Evolutionary conservation across 2,329 filamentous ascomycete species (phyloP), one percentile per base, ranked within the genome.

Genomic region (Exophiala sideris): DNA sequence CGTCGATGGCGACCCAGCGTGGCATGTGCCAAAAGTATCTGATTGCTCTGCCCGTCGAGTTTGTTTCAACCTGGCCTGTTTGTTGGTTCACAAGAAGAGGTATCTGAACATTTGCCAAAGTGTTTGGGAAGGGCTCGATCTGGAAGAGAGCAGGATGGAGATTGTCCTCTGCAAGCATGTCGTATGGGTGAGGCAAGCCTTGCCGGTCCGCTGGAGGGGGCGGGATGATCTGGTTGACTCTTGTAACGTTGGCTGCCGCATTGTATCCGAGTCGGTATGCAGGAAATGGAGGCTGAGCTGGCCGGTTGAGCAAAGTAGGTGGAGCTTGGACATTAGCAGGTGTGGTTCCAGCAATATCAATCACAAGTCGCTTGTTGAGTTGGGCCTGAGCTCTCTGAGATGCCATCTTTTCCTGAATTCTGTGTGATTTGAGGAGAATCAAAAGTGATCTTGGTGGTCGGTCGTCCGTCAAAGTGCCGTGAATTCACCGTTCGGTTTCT

Each of bases 21-120:
- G 60, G 60, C 16, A 60, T 48, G 36, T 52, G 54, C 21, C 48
- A 55, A 45, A 62, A 60, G 42, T 51, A 60, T 42, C 60, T 53
- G 9, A 60, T 50, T 2, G 24, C 36, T n/a, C 38, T 47, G 12
- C 50, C 50, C 21, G n/a, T 34, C 7, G 42, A 48, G 7, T 39
- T 48, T 4, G 8, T 24, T 21, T 49, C 51, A 7, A 49, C 12
- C n/a, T 48, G 34, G 18, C 36, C 45, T 7, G 57, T 57, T 4
- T 47, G 41, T 18, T 32, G 9, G 18, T 57, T 49, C 5, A 54
- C 32, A 16, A 59, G 45, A 5, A 48, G 14, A n/a, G 53, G 57
- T 6, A 59, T 45, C 5, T 16, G 24, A 4, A 46, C 48, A 2
- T 46, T 29, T 4, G n/a, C 41, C 5, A 57, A 14, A 3, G 20